phyloP scores from a whole-genome alignment of 2,329 filamentous ascomycete species.

The Trichophyton mentagrophytes region DNA sequence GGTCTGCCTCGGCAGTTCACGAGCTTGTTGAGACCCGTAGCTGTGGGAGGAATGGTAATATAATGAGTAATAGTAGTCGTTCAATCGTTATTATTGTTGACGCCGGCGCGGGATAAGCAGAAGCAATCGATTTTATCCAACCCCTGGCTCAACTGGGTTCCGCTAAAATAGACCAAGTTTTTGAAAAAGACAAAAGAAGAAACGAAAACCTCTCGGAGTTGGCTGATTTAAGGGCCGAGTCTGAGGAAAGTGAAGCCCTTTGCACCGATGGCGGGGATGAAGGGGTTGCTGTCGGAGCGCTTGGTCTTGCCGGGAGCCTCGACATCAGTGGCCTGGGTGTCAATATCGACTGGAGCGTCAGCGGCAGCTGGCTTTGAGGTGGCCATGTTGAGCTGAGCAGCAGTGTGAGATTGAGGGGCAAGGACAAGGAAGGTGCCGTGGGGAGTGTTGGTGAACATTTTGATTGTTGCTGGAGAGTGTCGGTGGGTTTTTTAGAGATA shows the following conservation, averaged over 20 bases:
- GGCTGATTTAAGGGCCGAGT: constrained; percentile 10
- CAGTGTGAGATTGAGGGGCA: constrained; percentile 12
- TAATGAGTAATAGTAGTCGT: not conserved
- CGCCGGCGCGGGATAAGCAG: not conserved
- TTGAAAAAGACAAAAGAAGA: not conserved
- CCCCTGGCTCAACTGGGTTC: not conserved
- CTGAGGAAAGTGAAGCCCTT: constrained; percentile 11
- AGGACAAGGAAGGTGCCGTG: constrained; percentile 15
- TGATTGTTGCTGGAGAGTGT: not conserved
- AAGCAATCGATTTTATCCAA: not conserved
- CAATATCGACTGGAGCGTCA: not conserved
- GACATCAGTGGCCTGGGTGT: not conserved
- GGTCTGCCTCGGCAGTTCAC: constrained; percentile 1
- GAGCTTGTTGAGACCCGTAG: not conserved
- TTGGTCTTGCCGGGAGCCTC: constrained; percentile 6
- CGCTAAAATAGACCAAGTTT: not conserved
- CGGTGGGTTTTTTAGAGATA: not conserved
- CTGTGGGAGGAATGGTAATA: not conserved
- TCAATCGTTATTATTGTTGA: not conserved
- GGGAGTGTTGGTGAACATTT: constrained; percentile 14
- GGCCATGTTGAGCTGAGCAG: constrained; percentile 5
- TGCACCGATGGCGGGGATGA: constrained; percentile 5
- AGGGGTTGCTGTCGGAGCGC: constrained; percentile 11
- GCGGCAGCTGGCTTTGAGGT: not conserved
- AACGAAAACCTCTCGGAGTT: not conserved